Conservation (phyloP, 2,329 filamentous ascomycete genomes). For the Diaporthe destruens region DNA sequence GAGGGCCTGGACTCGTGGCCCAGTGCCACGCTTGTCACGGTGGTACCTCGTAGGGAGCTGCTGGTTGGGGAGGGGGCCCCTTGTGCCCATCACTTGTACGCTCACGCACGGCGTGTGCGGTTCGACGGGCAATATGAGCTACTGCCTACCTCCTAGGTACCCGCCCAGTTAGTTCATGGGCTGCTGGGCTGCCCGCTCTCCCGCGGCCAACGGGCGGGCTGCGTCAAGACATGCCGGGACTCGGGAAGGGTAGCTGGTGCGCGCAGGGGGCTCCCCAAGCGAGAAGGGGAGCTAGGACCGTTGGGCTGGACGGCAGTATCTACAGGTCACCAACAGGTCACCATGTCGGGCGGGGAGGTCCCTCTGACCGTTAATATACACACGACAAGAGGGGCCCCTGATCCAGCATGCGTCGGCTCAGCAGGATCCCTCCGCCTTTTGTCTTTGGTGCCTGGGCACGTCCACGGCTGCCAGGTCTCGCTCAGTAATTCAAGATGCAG, state of each 20-base stretch:
- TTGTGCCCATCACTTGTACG: neutral
- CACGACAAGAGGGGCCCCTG: neutral
- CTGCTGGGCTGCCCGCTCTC: neutral
- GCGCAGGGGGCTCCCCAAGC: neutral
- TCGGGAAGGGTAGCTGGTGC: neutral
- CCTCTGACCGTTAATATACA: constrained; percentile 8
- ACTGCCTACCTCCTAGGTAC: neutral
- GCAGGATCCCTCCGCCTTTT: neutral
- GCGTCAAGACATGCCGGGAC: neutral
- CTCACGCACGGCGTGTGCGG: neutral
- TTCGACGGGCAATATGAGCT: neutral
- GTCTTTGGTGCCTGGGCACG: neutral
- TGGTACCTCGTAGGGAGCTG: neutral
- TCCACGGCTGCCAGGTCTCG: neutral
- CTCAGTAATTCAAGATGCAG: neutral
- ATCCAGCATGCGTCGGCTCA: neutral
- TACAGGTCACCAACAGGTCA: neutral
- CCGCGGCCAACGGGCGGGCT: neutral
- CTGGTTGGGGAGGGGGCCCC: too few species aligned
- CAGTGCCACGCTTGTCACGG: constrained; percentile 9
- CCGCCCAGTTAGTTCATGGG: neutral
- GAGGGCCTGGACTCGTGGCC: neutral
- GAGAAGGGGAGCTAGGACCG: too few species aligned
- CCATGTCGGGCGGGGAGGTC: neutral
- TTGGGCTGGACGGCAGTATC: neutral